Evolutionary conservation across 2,329 filamentous ascomycete species (phyloP).

Genomic region (Cytospora schulzeri): DNA sequence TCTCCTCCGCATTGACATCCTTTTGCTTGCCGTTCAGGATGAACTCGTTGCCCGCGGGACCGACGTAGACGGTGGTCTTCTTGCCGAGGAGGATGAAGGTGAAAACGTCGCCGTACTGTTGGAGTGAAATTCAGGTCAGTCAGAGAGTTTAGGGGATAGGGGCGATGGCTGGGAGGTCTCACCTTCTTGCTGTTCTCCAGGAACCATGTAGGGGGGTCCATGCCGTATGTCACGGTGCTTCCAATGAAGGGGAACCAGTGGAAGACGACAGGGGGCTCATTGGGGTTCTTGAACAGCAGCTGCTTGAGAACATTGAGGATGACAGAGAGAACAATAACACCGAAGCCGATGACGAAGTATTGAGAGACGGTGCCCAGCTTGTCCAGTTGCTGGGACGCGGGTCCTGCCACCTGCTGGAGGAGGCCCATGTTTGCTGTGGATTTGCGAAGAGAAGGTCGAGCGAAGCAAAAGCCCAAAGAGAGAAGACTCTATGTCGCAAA

Average conservation of each 20-base stretch:
- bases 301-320: conserved; percentile 80
- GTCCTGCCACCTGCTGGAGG: conserved; percentile 54
- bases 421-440: conserved; percentile 54
- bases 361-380: conserved; percentile 51
- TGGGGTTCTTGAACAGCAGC: conserved; percentile 77
- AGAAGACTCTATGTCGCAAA: neutral
- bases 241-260: conserved; percentile 83
- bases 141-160: neutral
- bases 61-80: conserved; percentile 53
- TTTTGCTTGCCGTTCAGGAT: conserved; percentile 57
- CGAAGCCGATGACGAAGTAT: conserved; percentile 46
- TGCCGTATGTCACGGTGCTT: conserved; percentile 91
- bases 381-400: conserved; percentile 52
- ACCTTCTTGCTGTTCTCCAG: conserved; percentile 70
- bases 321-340: conserved; percentile 58
- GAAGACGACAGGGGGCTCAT: conserved; percentile 80
- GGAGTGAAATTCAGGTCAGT: conserved; percentile 16
- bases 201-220: conserved; percentile 91
- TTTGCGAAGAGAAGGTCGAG: neutral
- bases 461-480: neutral
- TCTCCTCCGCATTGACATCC: conserved; percentile 57
- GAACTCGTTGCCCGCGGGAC: conserved; percentile 56
- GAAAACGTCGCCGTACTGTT: conserved; percentile 54
- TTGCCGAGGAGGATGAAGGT: conserved; percentile 56
- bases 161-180: conserved; percentile 19